These are phyloP conservation scores for Phytopythium helicoides DNA, from an alignment of 352 stramenopile species.

Conservation along the genomic window DNA sequence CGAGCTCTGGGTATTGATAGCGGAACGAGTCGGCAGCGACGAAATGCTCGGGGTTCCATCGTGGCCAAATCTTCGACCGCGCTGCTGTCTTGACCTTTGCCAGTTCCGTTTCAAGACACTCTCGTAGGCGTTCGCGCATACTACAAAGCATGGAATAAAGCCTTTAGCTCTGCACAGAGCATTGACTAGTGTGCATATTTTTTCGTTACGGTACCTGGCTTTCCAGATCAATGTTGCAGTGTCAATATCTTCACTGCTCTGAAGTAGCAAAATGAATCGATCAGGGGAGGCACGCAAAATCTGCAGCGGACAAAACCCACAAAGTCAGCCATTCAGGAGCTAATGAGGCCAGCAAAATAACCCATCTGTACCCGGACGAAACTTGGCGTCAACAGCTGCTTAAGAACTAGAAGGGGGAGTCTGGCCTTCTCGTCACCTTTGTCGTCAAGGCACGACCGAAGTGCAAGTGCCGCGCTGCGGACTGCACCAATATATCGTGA, in stretches of 20 bases:
- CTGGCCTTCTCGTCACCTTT: conserved; percentile 17
- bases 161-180: too few relatives aligned
- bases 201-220: conserved; percentile 21
- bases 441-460: conserved; percentile 58
- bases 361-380: conserved; percentile 57
- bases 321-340: conserved; percentile 4
- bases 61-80: conserved; percentile 52
- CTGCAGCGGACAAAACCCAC: conserved; percentile 17
- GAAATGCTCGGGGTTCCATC: conserved; percentile 83
- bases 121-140: conserved; percentile 58
- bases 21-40: conserved; percentile 83
- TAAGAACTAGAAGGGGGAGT: conserved; percentile 53
- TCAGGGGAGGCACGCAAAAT: conserved; percentile 57
- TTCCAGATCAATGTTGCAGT: conserved; percentile 77
- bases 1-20: conserved; percentile 78
- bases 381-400: conserved; percentile 77
- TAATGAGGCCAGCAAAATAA: background rate
- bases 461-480: conserved; percentile 48
- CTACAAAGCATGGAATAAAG: conserved; percentile 3
- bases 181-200: too few relatives aligned
- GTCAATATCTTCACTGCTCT: conserved; percentile 61
- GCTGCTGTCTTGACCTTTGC: conserved; percentile 66
- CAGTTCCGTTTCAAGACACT: conserved; percentile 54
- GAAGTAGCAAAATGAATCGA: conserved; percentile 57
- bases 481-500: conserved; percentile 54